Evolutionary conservation across 75 land plant genomes (phyloP), one percentile per base, ranked within the genome.

Genomic region (Gnetum montanum): DNA sequence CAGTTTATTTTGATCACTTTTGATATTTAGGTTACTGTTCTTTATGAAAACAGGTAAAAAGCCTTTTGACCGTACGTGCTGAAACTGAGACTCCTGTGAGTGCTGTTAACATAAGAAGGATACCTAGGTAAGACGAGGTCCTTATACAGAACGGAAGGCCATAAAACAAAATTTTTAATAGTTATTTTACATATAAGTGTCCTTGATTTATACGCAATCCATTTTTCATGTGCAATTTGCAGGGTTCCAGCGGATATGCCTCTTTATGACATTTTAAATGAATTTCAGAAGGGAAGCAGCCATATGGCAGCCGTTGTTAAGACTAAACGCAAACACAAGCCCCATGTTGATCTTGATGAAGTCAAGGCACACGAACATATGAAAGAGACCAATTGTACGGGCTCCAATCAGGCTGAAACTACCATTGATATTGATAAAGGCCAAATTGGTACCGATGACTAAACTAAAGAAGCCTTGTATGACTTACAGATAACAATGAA

Each of bases 291-390:
- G 65, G 99, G 97, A 43, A 76, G 81, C 70, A 95, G 97, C 56
- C 99, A 94, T 62, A 95, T 95, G 99, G 97, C 97, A 12, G 97
- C 97, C 49, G 97, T 95, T 19, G 88, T 90, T 41, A 83, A 75
- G 62, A 50, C 70, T 23, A 85, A 69, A 72, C 31, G 33, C 66
- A 67, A 54, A 34, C 28, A 60, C 28, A 69, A 62, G 24, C 47
- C 62, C 49, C 44, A 29, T 20, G 35, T 22, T 31, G n/a, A 12
- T 8, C 24, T 26, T 51, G 65, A 59, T 27, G 67, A 34, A 25
- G 61, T 64, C 23, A 74, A 65, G 58, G 13, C 37, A 61, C 66
- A 38, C 13, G 71, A 72, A 40, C 16, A 23, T 22, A 37, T 15
- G 4, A 49, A 8, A 33, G 52, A 69, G 19, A 72, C 68, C 4